A percentile compares a stretch with the other conserved stretches of the same genome.
phyloP scores from a whole-genome alignment of 257 asterid genomes.

The Solanum acaule region DNA sequence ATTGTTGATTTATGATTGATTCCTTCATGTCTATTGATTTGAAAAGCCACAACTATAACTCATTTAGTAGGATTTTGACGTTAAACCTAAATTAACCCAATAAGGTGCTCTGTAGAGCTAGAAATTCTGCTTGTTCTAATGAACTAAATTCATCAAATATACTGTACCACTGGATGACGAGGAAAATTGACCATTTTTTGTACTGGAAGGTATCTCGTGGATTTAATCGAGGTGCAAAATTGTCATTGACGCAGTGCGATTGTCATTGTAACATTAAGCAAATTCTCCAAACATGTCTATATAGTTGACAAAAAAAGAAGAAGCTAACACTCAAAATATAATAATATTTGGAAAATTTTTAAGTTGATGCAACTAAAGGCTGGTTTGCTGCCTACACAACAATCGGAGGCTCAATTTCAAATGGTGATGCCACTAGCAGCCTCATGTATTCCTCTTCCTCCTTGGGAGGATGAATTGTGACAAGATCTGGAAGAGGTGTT shows the following conservation, averaged over 20 bases:
- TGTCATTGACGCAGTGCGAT: not conserved
- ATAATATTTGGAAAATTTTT: not conserved
- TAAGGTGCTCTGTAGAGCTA: too few relatives aligned
- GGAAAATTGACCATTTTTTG: too few relatives aligned
- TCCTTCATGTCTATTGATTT: too few relatives aligned
- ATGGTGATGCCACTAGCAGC: not conserved
- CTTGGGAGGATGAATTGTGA: constrained; percentile 45
- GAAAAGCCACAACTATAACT: too few relatives aligned
- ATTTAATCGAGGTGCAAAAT: not conserved
- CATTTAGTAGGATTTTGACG: too few relatives aligned
- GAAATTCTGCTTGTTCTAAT: too few relatives aligned
- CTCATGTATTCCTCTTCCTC: constrained; percentile 35
- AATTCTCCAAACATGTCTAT: not conserved
- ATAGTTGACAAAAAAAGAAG: not conserved
- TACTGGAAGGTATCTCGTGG: too few relatives aligned
- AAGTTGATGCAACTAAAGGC: not conserved
- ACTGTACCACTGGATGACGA: too few relatives aligned
- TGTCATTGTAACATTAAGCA: not conserved
- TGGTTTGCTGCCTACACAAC: too few relatives aligned
- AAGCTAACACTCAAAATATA: not conserved
- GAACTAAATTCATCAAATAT: too few relatives aligned
- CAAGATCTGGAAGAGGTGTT: not conserved
- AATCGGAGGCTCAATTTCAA: constrained; percentile 4
- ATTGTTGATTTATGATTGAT: too few relatives aligned
- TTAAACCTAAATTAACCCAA: too few relatives aligned